These are phyloP conservation scores for Microbotryomycetes sp. DNA, from an alignment of 1,284 basidiomycete species.

Conservation along the genomic window DNA sequence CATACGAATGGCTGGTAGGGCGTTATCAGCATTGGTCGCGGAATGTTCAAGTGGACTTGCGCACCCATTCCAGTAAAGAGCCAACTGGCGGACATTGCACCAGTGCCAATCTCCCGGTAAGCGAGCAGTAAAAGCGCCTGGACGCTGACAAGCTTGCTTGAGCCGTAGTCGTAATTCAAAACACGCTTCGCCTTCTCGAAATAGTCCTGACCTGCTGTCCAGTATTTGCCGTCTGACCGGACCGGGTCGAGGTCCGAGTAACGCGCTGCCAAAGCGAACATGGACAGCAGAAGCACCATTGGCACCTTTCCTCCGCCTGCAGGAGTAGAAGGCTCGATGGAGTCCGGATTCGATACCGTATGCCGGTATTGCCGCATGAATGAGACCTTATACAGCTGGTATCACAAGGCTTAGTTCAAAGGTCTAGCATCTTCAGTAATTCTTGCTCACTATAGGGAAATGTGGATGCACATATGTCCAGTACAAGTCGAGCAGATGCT, in stretches of 20 bases:
- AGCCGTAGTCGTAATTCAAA: conserved; percentile 62
- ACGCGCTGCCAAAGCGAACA: conserved; percentile 68
- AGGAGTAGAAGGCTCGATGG: conserved; percentile 34
- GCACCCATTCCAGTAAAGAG: conserved; percentile 63
- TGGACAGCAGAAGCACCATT: conserved; percentile 60
- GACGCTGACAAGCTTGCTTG: conserved; percentile 58
- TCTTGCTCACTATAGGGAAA: conserved; percentile 37
- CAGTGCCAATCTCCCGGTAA: conserved; percentile 75
- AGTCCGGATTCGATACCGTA: conserved; percentile 31
- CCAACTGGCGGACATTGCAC: conserved; percentile 81
- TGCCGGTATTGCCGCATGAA: conserved; percentile 56
- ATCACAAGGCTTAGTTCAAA: neutral
- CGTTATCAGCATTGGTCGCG: conserved; percentile 56
- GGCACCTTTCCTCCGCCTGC: conserved; percentile 46
- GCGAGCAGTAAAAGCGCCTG: conserved; percentile 70
- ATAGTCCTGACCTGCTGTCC: conserved; percentile 70
- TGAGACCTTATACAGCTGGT: conserved; percentile 53
- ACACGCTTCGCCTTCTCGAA: conserved; percentile 60
- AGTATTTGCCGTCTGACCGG: conserved; percentile 55
- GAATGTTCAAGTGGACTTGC: conserved; percentile 52
- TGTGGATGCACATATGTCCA: conserved; percentile 66
- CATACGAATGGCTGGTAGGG: conserved; percentile 44
- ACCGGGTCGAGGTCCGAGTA: conserved; percentile 47
- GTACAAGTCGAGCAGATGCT: conserved; percentile 63
- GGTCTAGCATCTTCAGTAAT: neutral